Percentiles rank a stretch among this genome's conserved stretches.
Conservation (phyloP, 805 yeast genomes). For the Yarrowia divulgata region DNA sequence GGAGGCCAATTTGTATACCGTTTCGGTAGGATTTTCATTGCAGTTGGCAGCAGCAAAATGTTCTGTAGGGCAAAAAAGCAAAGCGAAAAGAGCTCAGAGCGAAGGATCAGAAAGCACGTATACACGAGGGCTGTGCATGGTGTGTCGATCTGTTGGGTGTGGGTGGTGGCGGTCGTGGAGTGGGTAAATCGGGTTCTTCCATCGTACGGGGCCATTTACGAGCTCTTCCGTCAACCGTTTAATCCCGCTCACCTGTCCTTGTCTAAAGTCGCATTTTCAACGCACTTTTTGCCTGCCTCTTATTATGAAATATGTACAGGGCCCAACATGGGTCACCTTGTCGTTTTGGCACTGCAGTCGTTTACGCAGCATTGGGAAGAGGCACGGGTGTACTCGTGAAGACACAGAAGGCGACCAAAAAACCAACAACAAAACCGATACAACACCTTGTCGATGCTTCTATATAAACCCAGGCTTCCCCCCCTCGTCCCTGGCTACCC, state of each 20-base stretch:
- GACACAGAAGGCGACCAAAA: too few relatives aligned
- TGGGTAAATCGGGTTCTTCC: neutral
- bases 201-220: too few relatives aligned
- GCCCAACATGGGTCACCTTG: slow-evolving; percentile 1
- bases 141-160: neutral
- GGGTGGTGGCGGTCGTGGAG: neutral
- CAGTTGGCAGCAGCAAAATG: neutral
- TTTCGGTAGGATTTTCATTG: slow-evolving; percentile 32
- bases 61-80: neutral
- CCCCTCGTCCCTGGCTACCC: too few relatives aligned
- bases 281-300: neutral
- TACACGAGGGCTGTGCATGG: slow-evolving; percentile 19
- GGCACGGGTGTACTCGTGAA: too few relatives aligned
- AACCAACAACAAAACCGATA: too few relatives aligned
- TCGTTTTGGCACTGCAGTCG: too few relatives aligned
- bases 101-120: slow-evolving; percentile 5
- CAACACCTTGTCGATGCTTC: too few relatives aligned
- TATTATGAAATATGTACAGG: neutral
- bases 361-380: too few relatives aligned
- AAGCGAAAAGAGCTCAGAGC: neutral
- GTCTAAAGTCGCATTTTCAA: neutral
- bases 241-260: too few relatives aligned
- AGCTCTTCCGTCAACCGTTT: too few relatives aligned
- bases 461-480: too few relatives aligned
- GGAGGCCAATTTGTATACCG: slow-evolving; percentile 10